Percentiles rank a stretch among this genome's conserved stretches.
Evolutionary conservation across 2,329 filamentous ascomycete species (phyloP).

Genomic region (Alternaria arborescens): DNA sequence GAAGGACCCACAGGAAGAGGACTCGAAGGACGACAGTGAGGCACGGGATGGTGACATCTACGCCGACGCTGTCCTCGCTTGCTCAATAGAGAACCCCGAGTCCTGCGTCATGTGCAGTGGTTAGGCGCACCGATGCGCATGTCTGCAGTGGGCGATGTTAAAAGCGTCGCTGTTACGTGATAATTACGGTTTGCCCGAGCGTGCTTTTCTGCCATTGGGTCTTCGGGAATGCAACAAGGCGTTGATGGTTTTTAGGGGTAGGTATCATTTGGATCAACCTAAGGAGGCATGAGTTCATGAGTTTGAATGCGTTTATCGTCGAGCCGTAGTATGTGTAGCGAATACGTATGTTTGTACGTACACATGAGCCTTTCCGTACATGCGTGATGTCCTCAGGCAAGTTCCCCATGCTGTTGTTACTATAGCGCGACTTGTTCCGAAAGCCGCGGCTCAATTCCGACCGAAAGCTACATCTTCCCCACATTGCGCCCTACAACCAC

Average conservation of each 20-base stretch:
- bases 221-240: constrained; percentile 18
- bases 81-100: constrained; percentile 98
- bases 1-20: constrained; percentile 73
- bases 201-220: constrained; percentile 2
- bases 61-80: constrained; percentile 87
- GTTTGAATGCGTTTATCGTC: constrained; percentile 20
- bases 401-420: neutral
- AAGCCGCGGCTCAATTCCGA: constrained; percentile 23
- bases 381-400: neutral
- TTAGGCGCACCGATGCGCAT: constrained; percentile 55
- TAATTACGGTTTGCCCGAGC: neutral
- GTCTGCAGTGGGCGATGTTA: neutral
- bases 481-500: constrained; percentile 12
- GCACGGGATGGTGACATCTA: constrained; percentile 92
- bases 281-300: constrained; percentile 37
- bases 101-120: constrained; percentile 97
- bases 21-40: constrained; percentile 73
- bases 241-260: constrained; percentile 21
- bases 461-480: constrained; percentile 9
- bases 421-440: constrained; percentile 3
- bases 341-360: neutral
- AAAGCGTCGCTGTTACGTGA: constrained; percentile 14
- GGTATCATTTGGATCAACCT: constrained; percentile 17
- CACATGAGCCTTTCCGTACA: neutral
- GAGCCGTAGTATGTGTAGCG: constrained; percentile 21